Conservation (phyloP, 331 rosid species). For the Cydonia oblonga region DNA sequence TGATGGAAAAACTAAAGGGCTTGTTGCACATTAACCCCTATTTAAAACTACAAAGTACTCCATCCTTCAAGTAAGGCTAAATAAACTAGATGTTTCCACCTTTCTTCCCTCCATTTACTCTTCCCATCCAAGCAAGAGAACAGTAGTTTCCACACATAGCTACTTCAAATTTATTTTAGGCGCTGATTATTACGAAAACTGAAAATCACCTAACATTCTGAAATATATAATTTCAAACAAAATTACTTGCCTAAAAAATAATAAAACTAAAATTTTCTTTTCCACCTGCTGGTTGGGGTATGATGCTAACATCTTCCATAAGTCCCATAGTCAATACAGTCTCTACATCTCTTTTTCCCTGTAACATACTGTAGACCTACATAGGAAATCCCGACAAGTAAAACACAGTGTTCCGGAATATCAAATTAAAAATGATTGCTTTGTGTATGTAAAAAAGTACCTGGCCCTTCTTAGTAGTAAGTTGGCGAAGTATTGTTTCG, state of each 20-base stretch:
- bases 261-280: not conserved
- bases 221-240: not conserved
- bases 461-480: constrained; percentile 96
- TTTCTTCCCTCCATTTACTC: no score
- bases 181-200: not conserved
- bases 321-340: constrained; percentile 91
- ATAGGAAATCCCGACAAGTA: constrained; percentile 3
- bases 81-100: no score
- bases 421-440: not conserved
- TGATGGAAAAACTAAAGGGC: not conserved
- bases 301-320: constrained; percentile 94
- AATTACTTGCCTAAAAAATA: not conserved
- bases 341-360: constrained; percentile 94
- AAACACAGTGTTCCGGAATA: not conserved
- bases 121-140: no score
- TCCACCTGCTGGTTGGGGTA: constrained; percentile 89
- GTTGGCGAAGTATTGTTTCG: constrained; percentile 83
- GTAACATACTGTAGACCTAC: constrained; percentile 94
- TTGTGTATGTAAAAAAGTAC: constrained; percentile 24
- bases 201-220: not conserved
- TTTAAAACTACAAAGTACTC: not conserved
- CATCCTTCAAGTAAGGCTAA: not conserved
- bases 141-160: no score
- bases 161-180: not conserved
- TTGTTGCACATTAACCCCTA: not conserved